Percentiles rank a stretch among this genome's conserved stretches.
phyloP scores from a whole-genome alignment of 2,329 filamentous ascomycete genomes.

The Westerdykella ornata region DNA sequence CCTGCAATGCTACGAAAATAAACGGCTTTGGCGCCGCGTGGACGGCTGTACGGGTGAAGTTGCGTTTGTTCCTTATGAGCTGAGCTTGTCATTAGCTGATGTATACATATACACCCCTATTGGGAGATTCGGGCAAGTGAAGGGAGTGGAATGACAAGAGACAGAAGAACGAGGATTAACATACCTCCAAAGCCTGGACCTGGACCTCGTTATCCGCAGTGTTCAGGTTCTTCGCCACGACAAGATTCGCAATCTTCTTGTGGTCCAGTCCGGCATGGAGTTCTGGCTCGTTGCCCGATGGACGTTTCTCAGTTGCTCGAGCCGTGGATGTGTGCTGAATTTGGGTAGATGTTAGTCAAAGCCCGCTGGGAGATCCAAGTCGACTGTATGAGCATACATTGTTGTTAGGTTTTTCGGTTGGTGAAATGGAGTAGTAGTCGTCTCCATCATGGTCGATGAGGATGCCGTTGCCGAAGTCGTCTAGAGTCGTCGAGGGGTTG shows the following conservation, averaged over 20 bases:
- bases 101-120: background rate
- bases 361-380: no score
- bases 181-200: slow-evolving; percentile 63
- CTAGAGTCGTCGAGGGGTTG: slow-evolving; percentile 64
- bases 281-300: slow-evolving; percentile 27
- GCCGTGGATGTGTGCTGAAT: no score
- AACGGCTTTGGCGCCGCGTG: slow-evolving; percentile 71
- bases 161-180: background rate
- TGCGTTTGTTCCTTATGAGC: slow-evolving; percentile 70
- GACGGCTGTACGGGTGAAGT: slow-evolving; percentile 68
- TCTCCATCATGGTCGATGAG: slow-evolving; percentile 41
- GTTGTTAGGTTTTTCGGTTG: slow-evolving; percentile 1
- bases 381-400: background rate
- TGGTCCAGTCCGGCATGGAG: slow-evolving; percentile 40
- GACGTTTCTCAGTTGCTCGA: slow-evolving; percentile 14
- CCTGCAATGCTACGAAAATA: slow-evolving; percentile 70
- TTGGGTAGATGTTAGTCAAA: no score
- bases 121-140: background rate
- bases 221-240: slow-evolving; percentile 77
- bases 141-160: background rate
- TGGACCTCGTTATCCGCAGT: slow-evolving; percentile 68
- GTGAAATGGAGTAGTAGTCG: slow-evolving; percentile 14
- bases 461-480: slow-evolving; percentile 71
- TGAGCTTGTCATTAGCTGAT: slow-evolving; percentile 41
- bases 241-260: slow-evolving; percentile 66